Base-by-base conservation (phyloP, 805 yeast genomes). In the Metahyphopichia silvanorum region DNA sequence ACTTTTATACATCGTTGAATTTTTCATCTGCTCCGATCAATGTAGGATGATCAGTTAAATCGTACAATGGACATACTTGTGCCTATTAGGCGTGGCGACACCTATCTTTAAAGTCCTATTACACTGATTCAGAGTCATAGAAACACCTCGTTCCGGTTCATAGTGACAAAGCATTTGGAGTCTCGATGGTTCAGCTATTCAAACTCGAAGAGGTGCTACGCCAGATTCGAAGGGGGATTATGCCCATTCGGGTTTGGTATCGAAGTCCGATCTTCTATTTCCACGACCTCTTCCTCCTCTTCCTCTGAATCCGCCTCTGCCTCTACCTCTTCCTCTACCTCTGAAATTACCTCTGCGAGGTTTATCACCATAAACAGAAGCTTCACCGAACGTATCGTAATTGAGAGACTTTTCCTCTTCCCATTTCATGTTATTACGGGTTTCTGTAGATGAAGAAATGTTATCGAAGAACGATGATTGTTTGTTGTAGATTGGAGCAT, bases 381-480 rank as follows among this genome's bases (percentile, higher is more conserved):
- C 60, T 59, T 84, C 83, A 15, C 96, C 95, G 60, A 86, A 87
- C 2, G 95, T 86, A 57, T 86, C 95, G 60, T 77, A 49, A 55
- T 87, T 87, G 51, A 85, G 71, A 29, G 62, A 62, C 39, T 82
- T 79, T 50, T 86, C 95, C 44, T 81, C 84, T 29, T 72, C 64
- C 79, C 94, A 82, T 49, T 79, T 73, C 76, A 77, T 66, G 21
- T 51, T 29, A 16, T 60, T 51, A 30, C 71, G 71, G 33, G 71
- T 74, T 28, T 54, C 64, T 23, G 79, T 69, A 4, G 87, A 79
- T 8, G 87, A 76, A 8, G 95, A 83, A 36, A 91, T 76, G 40
- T 75, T 77, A 60, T 93, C 98, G 51, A 91, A 91, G 58, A 93
- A 91, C 2, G 97, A 88, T 10, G 87, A 76, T 49, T 75, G 74